Evolutionary conservation across 31 red algal species (phyloP), one percentile per base, ranked within the genome.

Genomic region (Pterothamnion heteromorphum): DNA sequence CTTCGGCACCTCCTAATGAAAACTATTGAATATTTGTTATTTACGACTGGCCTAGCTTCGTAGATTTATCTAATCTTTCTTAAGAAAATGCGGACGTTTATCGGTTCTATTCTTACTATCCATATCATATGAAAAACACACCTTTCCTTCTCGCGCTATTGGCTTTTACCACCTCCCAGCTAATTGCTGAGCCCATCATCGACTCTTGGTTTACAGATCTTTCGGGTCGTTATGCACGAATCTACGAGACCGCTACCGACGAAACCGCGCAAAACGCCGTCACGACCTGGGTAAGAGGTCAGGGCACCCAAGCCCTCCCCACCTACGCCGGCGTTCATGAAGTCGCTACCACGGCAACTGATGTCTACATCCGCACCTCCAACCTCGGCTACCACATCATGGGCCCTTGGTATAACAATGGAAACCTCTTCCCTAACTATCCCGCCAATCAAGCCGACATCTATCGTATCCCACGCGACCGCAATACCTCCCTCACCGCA

Each of bases 321-420:
- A n/a, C n/a, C 51, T 64, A 64, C n/a, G 51, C 51, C 14, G 51
- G 51, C 51, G 51, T 64, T 64, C 9, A 9, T n/a, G 51, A 64
- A n/a, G n/a, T 64, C n/a, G 9, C 51, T n/a, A 9, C 9, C 51
- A 64, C 51, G 14, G 51, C 9, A n/a, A 64, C 51, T 18, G 51
- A 64, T n/a, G 51, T 64, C n/a, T 64, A 64, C 51, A 64, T 64
- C n/a, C 51, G 51, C 14, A 64, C 51, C 14, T 64, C 51, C 14
- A 64, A 64, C n/a, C 51, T 64, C n/a, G 51, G 51, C 51, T 64
- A 64, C 51, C 51, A 64, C 51, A 64, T 64, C n/a, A 64, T 64
- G 51, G 51, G 51, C 9, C 51, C 51, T 64, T 64, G 51, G 51
- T 64, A 64, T 64, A n/a, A n/a, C n/a, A 64, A 64, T n/a, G 51